Percentiles rank a stretch among this genome's conserved stretches.
phyloP scores from a whole-genome alignment of 2,329 filamentous ascomycete species.

The Pseudogymnoascus sp. region DNA sequence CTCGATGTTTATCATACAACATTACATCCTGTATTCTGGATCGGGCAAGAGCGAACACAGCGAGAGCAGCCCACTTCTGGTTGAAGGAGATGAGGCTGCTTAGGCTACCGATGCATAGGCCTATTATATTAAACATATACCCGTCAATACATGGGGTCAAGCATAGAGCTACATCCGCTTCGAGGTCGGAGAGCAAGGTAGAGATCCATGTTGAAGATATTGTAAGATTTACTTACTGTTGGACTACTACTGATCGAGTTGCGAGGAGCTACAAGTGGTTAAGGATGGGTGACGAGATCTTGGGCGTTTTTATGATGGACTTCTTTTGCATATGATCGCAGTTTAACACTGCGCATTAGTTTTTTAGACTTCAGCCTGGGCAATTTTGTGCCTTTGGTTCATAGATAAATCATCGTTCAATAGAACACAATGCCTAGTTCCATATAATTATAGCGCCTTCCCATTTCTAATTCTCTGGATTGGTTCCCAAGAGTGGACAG shows the following conservation, averaged over 20 bases:
- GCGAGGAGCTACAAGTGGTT: background rate
- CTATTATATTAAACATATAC: constrained; percentile 2
- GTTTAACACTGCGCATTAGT: background rate
- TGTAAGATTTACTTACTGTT: background rate
- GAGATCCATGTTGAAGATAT: background rate
- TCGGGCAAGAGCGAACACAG: constrained; percentile 21
- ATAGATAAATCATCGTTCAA: background rate
- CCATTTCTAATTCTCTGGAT: constrained; percentile 7
- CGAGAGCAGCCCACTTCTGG: background rate
- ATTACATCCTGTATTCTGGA: constrained; percentile 67
- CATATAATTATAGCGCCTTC: constrained; percentile 1
- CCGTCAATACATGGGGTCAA: background rate
- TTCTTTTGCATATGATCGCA: background rate
- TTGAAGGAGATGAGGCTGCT: background rate
- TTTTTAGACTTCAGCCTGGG: background rate
- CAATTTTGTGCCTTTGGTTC: background rate
- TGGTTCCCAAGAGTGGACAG: constrained; percentile 10
- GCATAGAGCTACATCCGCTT: background rate
- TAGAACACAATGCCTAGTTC: background rate
- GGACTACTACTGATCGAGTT: background rate
- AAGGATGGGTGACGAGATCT: background rate
- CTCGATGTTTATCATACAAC: constrained; percentile 75
- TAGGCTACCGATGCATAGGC: background rate
- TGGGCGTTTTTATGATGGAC: background rate
- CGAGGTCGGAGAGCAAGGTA: background rate